Conservation (phyloP, 176 grass and related monocot genomes). For the Paspalum notatum region DNA sequence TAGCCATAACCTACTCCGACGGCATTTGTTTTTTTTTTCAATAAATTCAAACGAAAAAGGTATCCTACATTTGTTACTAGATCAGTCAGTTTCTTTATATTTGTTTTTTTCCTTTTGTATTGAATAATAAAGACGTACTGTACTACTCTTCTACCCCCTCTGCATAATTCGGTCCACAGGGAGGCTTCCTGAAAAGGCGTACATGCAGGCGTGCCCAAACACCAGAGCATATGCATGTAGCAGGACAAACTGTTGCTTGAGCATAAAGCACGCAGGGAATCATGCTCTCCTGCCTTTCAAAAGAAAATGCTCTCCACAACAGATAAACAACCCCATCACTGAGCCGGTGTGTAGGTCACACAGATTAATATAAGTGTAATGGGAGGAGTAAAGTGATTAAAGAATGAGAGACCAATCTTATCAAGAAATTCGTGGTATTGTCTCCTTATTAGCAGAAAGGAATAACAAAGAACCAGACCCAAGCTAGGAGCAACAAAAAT, state of each 20-base stretch:
- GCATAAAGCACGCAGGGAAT: slow-evolving; percentile 43
- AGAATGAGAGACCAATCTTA: not conserved
- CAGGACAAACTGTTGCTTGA: slow-evolving; percentile 38
- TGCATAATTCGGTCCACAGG: not conserved
- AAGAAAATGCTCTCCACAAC: not conserved
- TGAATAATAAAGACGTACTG: too few relatives aligned
- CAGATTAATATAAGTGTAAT: not conserved
- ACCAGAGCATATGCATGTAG: not conserved
- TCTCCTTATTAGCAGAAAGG: not conserved
- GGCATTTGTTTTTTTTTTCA: too few relatives aligned
- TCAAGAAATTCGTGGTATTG: not conserved
- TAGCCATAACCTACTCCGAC: too few relatives aligned
- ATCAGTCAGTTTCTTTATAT: too few relatives aligned
- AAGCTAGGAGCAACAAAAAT: not conserved
- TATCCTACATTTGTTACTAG: too few relatives aligned
- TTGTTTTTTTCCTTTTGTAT: too few relatives aligned
- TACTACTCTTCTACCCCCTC: too few relatives aligned
- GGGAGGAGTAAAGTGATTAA: not conserved
- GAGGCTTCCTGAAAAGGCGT: too few relatives aligned
- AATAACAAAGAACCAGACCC: not conserved
- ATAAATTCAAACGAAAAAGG: too few relatives aligned
- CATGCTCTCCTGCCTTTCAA: not conserved
- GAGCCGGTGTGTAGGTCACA: not conserved
- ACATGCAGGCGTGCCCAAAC: not conserved
- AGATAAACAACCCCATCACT: not conserved